These are phyloP conservation scores for Salix arbutifolia DNA, from an alignment of 345 rosid species.

Conservation along the genomic window DNA sequence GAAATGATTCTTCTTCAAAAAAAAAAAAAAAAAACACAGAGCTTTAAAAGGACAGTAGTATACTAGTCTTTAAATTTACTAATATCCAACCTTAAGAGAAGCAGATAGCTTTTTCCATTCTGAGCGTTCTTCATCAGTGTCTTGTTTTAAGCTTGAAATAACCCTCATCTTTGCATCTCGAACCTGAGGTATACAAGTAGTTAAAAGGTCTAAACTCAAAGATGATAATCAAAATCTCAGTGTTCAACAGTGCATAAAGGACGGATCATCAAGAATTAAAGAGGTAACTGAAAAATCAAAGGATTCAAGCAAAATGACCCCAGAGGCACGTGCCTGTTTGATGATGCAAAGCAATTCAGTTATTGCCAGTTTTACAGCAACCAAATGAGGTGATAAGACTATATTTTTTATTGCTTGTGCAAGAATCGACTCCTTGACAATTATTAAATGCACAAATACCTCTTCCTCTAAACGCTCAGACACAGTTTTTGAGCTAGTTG, in stretches of 20 bases:
- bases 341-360: neutral
- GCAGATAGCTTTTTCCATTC: conserved; percentile 71
- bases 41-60: neutral
- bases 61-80: neutral
- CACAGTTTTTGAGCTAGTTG: conserved; percentile 51
- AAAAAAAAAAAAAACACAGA: neutral
- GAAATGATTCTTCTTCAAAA: neutral
- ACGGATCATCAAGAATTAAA: neutral
- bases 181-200: conserved; percentile 45
- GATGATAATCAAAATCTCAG: conserved; percentile 4
- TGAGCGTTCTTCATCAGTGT: conserved; percentile 60
- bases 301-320: neutral
- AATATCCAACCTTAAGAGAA: conserved; percentile 57
- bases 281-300: neutral
- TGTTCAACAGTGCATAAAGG: neutral
- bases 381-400: neutral
- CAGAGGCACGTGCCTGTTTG: neutral
- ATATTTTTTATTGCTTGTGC: neutral
- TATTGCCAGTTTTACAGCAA: neutral
- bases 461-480: conserved; percentile 77
- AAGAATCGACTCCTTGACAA: neutral
- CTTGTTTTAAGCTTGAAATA: conserved; percentile 69
- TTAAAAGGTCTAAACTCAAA: neutral
- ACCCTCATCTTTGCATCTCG: conserved; percentile 81
- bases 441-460: conserved; percentile 38